Percentiles rank a stretch among this genome's conserved stretches.
Conservation (phyloP, 2,329 filamentous ascomycete genomes). For the Cladosporium sp. region DNA sequence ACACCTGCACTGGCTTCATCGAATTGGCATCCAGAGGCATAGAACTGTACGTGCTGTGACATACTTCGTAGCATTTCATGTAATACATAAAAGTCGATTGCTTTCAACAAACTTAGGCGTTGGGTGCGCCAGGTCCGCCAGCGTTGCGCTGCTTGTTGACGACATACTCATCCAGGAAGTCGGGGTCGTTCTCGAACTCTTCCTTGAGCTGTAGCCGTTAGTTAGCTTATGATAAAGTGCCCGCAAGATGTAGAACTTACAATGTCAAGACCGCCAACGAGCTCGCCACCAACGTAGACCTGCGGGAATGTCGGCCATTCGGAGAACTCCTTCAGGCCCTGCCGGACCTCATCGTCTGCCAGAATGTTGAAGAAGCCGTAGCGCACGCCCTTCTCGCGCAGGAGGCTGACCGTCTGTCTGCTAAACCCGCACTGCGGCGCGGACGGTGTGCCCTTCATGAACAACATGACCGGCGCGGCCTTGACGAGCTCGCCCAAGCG, state of each 20-base stretch:
- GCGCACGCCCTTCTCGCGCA: conserved; percentile 84
- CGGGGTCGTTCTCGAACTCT: conserved; percentile 74
- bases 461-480: conserved; percentile 95
- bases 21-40: not conserved
- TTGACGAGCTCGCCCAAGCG: conserved; percentile 80
- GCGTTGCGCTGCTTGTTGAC: conserved; percentile 32
- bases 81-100: not conserved
- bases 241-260: conserved; percentile 50
- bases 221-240: not conserved
- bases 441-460: conserved; percentile 94
- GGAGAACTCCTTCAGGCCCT: conserved; percentile 94
- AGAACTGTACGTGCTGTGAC: too few relatives aligned
- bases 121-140: conserved; percentile 20
- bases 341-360: conserved; percentile 92
- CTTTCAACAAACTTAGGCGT: conserved; percentile 7
- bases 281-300: conserved; percentile 81
- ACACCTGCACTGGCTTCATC: too few relatives aligned
- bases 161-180: conserved; percentile 72
- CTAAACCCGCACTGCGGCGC: conserved; percentile 89
- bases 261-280: conserved; percentile 92
- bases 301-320: conserved; percentile 99
- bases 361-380: conserved; percentile 99
- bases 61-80: not conserved
- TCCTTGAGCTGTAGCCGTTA: conserved; percentile 68
- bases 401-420: conserved; percentile 74